Evolutionary conservation across 805 yeast genomes (phyloP), one percentile per base, ranked within the genome.

Genomic region (Groenewaldozyma tartarivorans): DNA sequence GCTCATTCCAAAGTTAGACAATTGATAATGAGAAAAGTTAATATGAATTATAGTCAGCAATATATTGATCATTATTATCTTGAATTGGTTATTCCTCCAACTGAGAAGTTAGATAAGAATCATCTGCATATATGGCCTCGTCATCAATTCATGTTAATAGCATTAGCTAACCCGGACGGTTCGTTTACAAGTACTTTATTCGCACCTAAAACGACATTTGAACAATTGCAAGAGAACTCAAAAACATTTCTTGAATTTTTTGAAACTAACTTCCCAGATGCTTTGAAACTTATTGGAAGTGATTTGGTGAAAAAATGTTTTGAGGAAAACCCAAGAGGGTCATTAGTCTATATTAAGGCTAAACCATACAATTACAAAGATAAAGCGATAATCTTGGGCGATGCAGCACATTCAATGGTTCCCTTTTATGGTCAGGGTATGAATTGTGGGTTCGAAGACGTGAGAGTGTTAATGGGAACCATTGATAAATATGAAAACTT

Each of bases 341-440:
- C 87, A n/a, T 67, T 88, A 35, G 69, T 87, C 64, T 85, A 83
- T 46, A 71, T 83, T 5, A 71, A 71, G 36, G 79, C 84, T 50
- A 63, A 63, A 38, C 86, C 90, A 2, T 88, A 85, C 61, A 75
- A 84, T 54, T 70, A 67, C 35, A 58, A 67, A 33, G 82, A 77
- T 36, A 72, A 73, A 43, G 78, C 78, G 13, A 63, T 88, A 6
- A 62, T 88, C 9, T 62, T 88, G 21, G 96, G 96, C 4, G 96
- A 88, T 58, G 95, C 96, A 1, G 94, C 96, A 0, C 96, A 88
- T 62, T 77, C 92, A 21, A 88, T 87, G 95, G 96, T 88, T 4
- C 96, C 96, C n/a, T 88, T 88, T 59, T 88, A 87, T 56, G 96
- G 96, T 6, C 96, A 88, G 59, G 96, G 96, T 4, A 81, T 88